Evolutionary conservation across 2,329 filamentous ascomycete genomes (phyloP).

Genomic region (Talaromyces sp.): DNA sequence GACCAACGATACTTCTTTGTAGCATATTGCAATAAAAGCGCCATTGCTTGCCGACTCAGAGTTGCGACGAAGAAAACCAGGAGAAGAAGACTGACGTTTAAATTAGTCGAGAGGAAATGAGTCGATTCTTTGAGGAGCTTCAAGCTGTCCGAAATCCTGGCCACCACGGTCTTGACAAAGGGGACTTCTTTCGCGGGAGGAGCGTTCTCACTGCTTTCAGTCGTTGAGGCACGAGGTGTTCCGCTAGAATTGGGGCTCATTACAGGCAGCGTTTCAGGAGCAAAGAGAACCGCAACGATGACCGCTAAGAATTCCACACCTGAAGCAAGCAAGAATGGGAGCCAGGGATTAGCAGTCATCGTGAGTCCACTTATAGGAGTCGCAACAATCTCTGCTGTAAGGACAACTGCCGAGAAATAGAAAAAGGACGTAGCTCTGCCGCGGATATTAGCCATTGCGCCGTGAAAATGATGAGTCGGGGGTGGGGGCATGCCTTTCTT

Average conservation of each 20-base stretch:
- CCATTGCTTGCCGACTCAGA: constrained; percentile 7
- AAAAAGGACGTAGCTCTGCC: constrained; percentile 9
- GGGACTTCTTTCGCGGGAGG: not conserved
- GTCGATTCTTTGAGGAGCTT: not conserved
- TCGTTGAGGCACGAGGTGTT: not conserved
- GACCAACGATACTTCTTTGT: constrained; percentile 12
- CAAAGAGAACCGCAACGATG: constrained; percentile 4
- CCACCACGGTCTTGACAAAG: not conserved
- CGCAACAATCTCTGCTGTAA: constrained; percentile 27
- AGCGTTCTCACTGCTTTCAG: not conserved
- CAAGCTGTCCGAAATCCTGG: not conserved
- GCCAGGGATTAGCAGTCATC: constrained; percentile 26
- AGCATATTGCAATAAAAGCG: constrained; percentile 8
- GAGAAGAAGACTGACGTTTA: constrained; percentile 8
- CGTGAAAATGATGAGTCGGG: not conserved
- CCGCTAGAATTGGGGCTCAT: not conserved
- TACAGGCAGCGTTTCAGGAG: not conserved
- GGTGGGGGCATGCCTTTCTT: constrained; percentile 24
- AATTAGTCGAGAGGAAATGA: not conserved
- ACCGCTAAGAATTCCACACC: constrained; percentile 11
- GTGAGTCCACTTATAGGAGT: constrained; percentile 29
- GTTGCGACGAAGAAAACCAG: constrained; percentile 6
- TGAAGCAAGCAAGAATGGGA: constrained; percentile 19
- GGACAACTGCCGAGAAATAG: constrained; percentile 20
- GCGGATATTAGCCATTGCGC: not conserved